phyloP scores from a whole-genome alignment of 2,329 filamentous ascomycete genomes.

The Aspergillus thermomutatus region DNA sequence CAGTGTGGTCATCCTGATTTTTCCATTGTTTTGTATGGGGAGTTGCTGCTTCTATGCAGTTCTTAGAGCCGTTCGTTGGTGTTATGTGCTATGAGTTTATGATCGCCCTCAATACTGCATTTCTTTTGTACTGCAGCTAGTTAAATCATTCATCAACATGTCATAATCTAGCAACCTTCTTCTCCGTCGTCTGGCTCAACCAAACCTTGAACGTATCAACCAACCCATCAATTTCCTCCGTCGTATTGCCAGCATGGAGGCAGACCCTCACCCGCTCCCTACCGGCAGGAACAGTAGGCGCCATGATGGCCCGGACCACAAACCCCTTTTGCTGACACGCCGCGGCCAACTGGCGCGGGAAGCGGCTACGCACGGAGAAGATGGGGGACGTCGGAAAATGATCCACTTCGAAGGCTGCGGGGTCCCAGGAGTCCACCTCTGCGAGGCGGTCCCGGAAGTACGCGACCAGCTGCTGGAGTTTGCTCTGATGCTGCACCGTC shows the following conservation, averaged over 20 bases:
- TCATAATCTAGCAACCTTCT: slow-evolving; percentile 5
- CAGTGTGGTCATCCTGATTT: not conserved
- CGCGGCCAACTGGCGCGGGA: slow-evolving; percentile 57
- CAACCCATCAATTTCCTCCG: slow-evolving; percentile 54
- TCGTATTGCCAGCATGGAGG: slow-evolving; percentile 64
- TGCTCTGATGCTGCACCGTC: slow-evolving; percentile 45
- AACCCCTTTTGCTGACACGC: slow-evolving; percentile 59
- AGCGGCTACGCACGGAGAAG: slow-evolving; percentile 58
- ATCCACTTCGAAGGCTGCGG: slow-evolving; percentile 36
- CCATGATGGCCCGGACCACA: slow-evolving; percentile 63
- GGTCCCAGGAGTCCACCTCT: slow-evolving; percentile 28
- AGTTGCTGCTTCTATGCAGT: too few relatives aligned
- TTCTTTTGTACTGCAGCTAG: not conserved
- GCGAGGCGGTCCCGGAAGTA: slow-evolving; percentile 47
- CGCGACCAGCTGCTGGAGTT: slow-evolving; percentile 47
- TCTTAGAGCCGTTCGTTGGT: too few relatives aligned
- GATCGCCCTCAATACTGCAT: not conserved
- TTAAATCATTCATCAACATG: not conserved
- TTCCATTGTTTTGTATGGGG: not conserved
- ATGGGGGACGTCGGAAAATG: slow-evolving; percentile 58
- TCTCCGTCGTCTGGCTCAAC: slow-evolving; percentile 29
- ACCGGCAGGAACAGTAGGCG: slow-evolving; percentile 64
- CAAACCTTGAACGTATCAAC: slow-evolving; percentile 49
- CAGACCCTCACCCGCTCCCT: slow-evolving; percentile 64
- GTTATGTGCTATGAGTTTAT: too few relatives aligned